Base-by-base conservation (phyloP, 2,329 filamentous ascomycete species). In the Talaromyces sp. region DNA sequence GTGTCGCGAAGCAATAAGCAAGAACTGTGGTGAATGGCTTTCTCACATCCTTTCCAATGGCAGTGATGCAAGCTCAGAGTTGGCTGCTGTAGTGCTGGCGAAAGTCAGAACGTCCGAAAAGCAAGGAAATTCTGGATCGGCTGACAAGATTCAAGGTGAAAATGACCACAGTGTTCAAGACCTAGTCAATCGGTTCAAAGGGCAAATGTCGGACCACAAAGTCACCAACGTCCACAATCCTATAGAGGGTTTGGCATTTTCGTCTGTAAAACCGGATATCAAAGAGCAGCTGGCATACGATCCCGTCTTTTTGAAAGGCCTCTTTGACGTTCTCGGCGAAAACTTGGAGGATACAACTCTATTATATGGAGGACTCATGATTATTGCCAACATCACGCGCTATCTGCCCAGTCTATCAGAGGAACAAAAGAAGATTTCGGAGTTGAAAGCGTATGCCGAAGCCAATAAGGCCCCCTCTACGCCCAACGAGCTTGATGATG, bases 371-470 rank as follows among this genome's bases (percentile, higher is more conserved):
- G 90, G 88, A 19, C 82, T 99, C 47, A 96, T 90, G 73, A 90
- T 97, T 63, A 85, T 98, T 69, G 83, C 87, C 63, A 97, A 98
- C 73, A 81, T 99, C 60, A 96, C 92, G 14, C 84, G 86, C 35
- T 98, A 96, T 74, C 84, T 87, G 47, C 93, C 93, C 7, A 82
- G 82, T 8, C 82, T 93, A 47, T 89, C 92, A 0, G 94, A 97
- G 68, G 95, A 99, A 77, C 90, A 97, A 72, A 95, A 94, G 80
- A 92, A 91, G 73, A 92, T 99, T 81, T 86, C 86, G 6, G 91
- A 99, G 75, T 85, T 99, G 52, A 97, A 96, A 81, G 92, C 93
- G 2, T 99, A 98, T 72, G 95, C 95, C 14, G 92, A 96, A 73
- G 90, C 92, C 0, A 88, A 88, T 5, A 93, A 92, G 72, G 85